These are phyloP conservation scores for Citrullus mucosospermus DNA, from an alignment of 306 rosid species.

Conservation along the genomic window DNA sequence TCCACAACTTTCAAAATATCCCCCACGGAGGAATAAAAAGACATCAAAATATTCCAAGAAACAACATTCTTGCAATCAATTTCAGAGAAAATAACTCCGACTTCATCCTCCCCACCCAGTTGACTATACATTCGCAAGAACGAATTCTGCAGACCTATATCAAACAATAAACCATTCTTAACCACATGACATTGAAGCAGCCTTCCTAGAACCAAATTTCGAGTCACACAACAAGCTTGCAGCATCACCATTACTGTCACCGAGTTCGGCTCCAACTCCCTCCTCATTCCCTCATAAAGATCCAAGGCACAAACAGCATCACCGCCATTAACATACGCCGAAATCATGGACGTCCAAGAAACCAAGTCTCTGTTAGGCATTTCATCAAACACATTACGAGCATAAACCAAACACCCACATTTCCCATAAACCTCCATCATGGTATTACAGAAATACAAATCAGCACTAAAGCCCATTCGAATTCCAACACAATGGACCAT, in stretches of 20 bases:
- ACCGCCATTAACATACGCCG: not conserved
- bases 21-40: not conserved
- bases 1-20: not conserved
- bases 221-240: not conserved
- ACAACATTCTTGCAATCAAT: not conserved
- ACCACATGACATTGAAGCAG: not conserved
- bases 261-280: not conserved
- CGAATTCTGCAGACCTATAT: not conserved
- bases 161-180: not conserved
- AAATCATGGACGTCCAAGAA: not conserved
- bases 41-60: not conserved
- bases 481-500: conserved; percentile 37
- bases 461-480: conserved; percentile 33
- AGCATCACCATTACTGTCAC: not conserved
- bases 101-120: not conserved
- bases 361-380: not conserved
- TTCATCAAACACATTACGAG: not conserved
- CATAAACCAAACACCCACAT: not conserved
- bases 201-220: not conserved
- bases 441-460: conserved; percentile 39
- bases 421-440: conserved; percentile 23
- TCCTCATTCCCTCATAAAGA: not conserved
- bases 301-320: not conserved
- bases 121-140: not conserved
- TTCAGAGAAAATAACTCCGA: not conserved